Evolutionary conservation across 345 rosid genomes (phyloP).

Genomic region (Rhizophora apiculata): DNA sequence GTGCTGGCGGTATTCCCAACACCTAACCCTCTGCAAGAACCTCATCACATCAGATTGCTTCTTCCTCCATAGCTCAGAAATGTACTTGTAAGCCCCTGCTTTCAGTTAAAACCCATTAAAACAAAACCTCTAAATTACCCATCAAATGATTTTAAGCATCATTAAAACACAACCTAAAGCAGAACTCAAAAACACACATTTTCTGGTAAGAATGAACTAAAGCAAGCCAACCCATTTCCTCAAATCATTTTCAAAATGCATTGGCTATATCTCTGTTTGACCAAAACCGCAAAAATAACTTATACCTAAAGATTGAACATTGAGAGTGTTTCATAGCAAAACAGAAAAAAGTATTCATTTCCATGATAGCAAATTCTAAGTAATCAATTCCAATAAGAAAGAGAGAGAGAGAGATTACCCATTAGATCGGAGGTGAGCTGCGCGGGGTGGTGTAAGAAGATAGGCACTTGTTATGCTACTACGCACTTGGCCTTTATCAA

Average conservation of each 20-base stretch:
- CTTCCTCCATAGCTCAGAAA: constrained; percentile 99
- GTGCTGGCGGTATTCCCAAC: constrained; percentile 97
- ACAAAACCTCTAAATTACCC: not conserved
- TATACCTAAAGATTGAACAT: no score
- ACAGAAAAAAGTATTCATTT: no score
- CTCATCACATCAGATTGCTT: constrained; percentile 99
- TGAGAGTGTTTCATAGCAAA: no score
- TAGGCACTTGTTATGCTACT: not conserved
- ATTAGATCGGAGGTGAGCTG: constrained; percentile 12
- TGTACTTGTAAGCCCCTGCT: constrained; percentile 91
- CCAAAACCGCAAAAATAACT: no score
- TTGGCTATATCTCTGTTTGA: no score
- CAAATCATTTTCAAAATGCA: no score
- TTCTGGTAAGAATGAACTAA: no score
- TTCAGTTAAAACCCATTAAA: not conserved
- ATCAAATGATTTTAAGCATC: no score
- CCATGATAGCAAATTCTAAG: no score
- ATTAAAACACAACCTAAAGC: not conserved
- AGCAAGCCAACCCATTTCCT: no score
- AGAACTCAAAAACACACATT: not conserved
- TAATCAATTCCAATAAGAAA: no score
- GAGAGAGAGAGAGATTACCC: constrained; percentile 13
- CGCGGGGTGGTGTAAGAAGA: not conserved
- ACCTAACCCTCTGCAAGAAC: constrained; percentile 93
- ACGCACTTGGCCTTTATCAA: not conserved